phyloP scores from a whole-genome alignment of 495 filamentous ascomycete genomes.

The Daldinia grandis region DNA sequence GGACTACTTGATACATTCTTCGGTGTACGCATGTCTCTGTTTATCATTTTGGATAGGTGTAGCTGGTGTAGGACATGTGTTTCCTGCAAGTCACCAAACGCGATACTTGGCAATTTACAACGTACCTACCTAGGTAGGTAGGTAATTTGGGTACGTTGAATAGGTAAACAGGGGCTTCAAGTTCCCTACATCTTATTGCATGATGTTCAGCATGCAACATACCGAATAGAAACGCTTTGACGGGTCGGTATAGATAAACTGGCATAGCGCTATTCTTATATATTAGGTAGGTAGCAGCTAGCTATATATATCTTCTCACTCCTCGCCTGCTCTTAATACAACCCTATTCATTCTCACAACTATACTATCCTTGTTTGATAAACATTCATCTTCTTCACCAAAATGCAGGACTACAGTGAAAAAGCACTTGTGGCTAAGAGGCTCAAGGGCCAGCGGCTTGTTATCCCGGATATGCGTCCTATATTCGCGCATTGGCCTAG shows the following conservation, averaged over 20 bases:
- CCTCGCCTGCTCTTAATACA: background rate
- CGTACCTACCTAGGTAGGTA: too few relatives aligned
- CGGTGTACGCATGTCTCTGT: too few relatives aligned
- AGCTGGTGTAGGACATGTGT: too few relatives aligned
- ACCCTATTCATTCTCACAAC: background rate
- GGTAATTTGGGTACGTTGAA: too few relatives aligned
- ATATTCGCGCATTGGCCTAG: slow-evolving; percentile 39
- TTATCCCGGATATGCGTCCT: slow-evolving; percentile 40
- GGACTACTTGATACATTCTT: too few relatives aligned
- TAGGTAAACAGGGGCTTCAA: too few relatives aligned
- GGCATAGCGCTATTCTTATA: background rate
- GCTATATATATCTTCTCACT: background rate
- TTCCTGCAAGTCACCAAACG: too few relatives aligned
- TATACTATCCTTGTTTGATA: background rate
- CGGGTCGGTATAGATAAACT: background rate
- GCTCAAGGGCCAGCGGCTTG: slow-evolving; percentile 38
- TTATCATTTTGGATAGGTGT: too few relatives aligned
- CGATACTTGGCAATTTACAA: too few relatives aligned
- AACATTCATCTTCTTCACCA: background rate
- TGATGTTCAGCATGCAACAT: too few relatives aligned
- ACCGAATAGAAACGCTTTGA: background rate
- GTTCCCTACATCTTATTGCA: too few relatives aligned
- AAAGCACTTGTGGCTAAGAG: slow-evolving; percentile 28
- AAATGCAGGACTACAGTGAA: slow-evolving; percentile 29
- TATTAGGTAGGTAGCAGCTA: background rate